Evolutionary conservation across 805 yeast genomes (phyloP).

Genomic region (Yarrowia bubula): DNA sequence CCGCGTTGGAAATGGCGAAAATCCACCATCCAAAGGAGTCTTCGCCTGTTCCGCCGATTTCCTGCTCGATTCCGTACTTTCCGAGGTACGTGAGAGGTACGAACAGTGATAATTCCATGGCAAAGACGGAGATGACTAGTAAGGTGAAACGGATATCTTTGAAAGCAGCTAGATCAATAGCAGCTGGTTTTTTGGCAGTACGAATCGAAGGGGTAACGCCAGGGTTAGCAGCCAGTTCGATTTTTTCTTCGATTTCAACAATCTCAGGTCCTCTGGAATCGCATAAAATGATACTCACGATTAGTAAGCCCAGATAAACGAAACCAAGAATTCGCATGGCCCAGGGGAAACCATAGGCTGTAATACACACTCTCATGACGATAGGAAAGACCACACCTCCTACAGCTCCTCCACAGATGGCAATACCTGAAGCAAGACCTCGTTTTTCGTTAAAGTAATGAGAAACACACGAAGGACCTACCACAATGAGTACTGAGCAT

Average conservation of each 20-base stretch:
- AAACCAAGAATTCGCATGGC: conserved; percentile 52
- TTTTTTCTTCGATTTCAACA: background rate
- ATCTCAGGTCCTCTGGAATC: conserved; percentile 37
- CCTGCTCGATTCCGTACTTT: conserved; percentile 47
- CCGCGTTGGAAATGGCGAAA: conserved; percentile 49
- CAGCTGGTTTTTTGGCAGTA: conserved; percentile 25
- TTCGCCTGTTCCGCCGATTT: conserved; percentile 31
- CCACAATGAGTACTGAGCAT: conserved; percentile 40
- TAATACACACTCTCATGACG: conserved; percentile 47
- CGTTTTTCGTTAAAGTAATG: conserved; percentile 62
- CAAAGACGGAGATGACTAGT: conserved; percentile 38
- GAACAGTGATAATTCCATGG: conserved; percentile 53
- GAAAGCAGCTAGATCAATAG: conserved; percentile 38
- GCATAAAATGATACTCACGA: conserved; percentile 40
- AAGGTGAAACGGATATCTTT: conserved; percentile 36
- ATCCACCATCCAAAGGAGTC: conserved; percentile 39
- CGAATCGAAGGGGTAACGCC: background rate
- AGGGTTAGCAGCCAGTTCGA: background rate
- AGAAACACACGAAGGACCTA: conserved; percentile 55
- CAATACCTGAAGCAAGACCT: conserved; percentile 60
- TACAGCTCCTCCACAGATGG: conserved; percentile 63
- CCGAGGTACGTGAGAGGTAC: conserved; percentile 55
- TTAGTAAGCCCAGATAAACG: conserved; percentile 37
- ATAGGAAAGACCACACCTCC: conserved; percentile 66
- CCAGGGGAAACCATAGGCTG: conserved; percentile 58